phyloP scores from a whole-genome alignment of 139 green algal genomes.

The Tetradesmus lagerheimii region DNA sequence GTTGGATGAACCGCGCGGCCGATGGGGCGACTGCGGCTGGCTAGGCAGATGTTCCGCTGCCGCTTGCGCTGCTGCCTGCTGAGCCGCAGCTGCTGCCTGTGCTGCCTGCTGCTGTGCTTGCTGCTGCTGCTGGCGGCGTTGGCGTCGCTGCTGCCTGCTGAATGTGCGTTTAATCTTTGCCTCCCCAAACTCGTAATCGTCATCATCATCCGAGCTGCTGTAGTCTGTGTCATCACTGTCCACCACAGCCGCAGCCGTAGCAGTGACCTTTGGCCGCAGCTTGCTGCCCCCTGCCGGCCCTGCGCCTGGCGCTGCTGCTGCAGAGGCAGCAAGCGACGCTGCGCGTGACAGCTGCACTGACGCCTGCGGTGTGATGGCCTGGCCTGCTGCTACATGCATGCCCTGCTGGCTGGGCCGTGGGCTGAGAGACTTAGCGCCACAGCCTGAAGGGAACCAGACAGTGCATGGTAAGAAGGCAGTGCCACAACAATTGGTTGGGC shows the following conservation, averaged over 20 bases:
- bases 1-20: not conserved
- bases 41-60: not conserved
- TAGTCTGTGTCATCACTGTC: constrained; percentile 32
- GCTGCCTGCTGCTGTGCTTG: not conserved
- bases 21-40: constrained; percentile 3
- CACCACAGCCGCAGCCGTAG: not conserved
- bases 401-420: constrained; percentile 1
- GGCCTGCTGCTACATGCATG: not conserved
- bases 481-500: too few relatives aligned
- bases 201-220: constrained; percentile 37
- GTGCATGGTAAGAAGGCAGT: not conserved
- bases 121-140: constrained; percentile 11
- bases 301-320: constrained; percentile 11
- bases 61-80: constrained; percentile 4
- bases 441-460: not conserved
- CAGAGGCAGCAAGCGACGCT: not conserved
- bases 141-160: constrained; percentile 16
- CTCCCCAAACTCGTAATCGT: constrained; percentile 39
- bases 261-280: not conserved
- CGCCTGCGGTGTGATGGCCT: constrained; percentile 10
- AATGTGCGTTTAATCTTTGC: constrained; percentile 31
- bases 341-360: constrained; percentile 1
- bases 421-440: not conserved
- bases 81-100: not conserved
- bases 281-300: not conserved